phyloP scores from a whole-genome alignment of 768 basidiomycete genomes.

The Podaxis carcinomalis region DNA sequence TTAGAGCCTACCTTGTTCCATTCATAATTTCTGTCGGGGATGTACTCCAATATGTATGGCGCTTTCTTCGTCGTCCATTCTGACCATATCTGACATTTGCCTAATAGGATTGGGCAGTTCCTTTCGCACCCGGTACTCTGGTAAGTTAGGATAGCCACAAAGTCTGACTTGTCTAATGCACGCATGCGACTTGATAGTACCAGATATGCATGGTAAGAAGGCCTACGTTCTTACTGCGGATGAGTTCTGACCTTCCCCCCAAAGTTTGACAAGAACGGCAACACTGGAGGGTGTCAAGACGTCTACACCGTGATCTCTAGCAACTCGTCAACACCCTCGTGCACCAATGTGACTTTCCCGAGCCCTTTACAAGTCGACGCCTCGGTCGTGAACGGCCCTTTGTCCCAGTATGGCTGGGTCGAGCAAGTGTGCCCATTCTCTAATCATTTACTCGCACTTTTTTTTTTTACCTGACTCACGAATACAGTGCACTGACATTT shows the following conservation, averaged over 20 bases:
- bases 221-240: not conserved
- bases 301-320: slow-evolving; percentile 53
- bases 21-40: slow-evolving; percentile 47
- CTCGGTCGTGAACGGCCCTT: slow-evolving; percentile 39
- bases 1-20: slow-evolving; percentile 46
- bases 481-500: slow-evolving; percentile 55
- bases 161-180: not conserved
- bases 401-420: slow-evolving; percentile 59
- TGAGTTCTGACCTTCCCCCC: not conserved
- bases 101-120: slow-evolving; percentile 51
- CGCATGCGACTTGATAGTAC: slow-evolving; percentile 32
- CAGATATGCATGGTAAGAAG: slow-evolving; percentile 64
- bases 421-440: slow-evolving; percentile 36
- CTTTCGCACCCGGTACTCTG: slow-evolving; percentile 54
- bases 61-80: not conserved
- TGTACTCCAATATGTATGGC: slow-evolving; percentile 43
- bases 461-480: not conserved
- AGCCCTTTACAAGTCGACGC: slow-evolving; percentile 41
- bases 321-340: slow-evolving; percentile 30
- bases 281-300: slow-evolving; percentile 58
- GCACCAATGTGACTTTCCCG: slow-evolving; percentile 47
- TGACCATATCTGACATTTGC: not conserved
- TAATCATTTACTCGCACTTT: not conserved
- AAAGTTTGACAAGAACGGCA: slow-evolving; percentile 53
- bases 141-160: slow-evolving; percentile 23